Evolutionary conservation across 768 basidiomycete genomes (phyloP), one percentile per base, ranked within the genome.

Genomic region (Termitomyces sp.): DNA sequence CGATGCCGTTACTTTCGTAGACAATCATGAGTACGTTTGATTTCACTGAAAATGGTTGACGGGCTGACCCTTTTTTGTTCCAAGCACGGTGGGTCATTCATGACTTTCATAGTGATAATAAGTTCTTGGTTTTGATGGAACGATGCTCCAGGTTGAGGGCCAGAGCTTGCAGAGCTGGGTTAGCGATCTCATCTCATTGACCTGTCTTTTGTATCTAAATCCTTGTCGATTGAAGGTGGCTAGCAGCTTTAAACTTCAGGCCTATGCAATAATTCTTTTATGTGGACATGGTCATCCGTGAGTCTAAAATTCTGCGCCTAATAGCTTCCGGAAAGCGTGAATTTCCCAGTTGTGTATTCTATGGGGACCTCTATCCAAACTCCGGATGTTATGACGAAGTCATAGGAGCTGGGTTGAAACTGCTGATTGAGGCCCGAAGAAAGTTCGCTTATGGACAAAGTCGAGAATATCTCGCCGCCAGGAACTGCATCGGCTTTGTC

Each of bases 1-100:
- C 26, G 90, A 93, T 65, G 89, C 93, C 4, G 90, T 97, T 5
- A 93, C 90, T 0, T 93, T 93, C 63, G 90, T 93, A 7, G 90
- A 93, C 62, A 93, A 93, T 67, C 90, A 93, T 60, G 91, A 93
- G 90, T 91, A 58, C 70, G 86, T 71, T 37, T 50, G 37, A 37
- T 52, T 11, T 55, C 54, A 17, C 26, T 8, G 12, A 37, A 21
- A 9, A 10, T 21, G 19, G 32, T 24, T 19, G 2, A 17, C 9
- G 5, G 15, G 8, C 11, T 49, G 2, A 38, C 32, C 19, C 21
- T 22, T 38, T 46, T 40, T 1, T 34, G 10, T 35, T 17, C 10
- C 49, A 57, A 90, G 87, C 59, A 90, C 88, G 65, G 88, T 89
- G 71, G 71, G 67, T 64, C 15, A 7, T 37, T 26, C 41, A 34